phyloP scores from a whole-genome alignment of 1,284 basidiomycete genomes.

The Wolfiporia cocos region DNA sequence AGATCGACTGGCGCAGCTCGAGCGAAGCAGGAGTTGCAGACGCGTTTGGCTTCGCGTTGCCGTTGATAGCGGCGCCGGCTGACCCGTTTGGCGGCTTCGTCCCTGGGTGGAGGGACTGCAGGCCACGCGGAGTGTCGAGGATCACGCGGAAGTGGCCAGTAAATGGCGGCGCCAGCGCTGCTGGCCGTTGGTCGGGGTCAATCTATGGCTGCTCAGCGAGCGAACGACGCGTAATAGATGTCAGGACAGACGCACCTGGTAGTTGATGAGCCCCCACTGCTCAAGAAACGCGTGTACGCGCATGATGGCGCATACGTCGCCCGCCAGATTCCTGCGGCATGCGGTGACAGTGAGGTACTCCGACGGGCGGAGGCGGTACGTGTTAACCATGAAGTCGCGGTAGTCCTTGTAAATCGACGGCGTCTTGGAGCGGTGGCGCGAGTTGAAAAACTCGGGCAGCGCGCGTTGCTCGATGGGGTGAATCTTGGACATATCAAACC shows the following conservation, averaged over 20 bases:
- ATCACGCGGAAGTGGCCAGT: slow-evolving; percentile 98
- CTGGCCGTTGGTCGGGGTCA: slow-evolving; percentile 93
- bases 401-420: slow-evolving; percentile 99
- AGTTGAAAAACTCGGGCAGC: slow-evolving; percentile 98
- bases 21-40: slow-evolving; percentile 64
- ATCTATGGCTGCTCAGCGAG: slow-evolving; percentile 50
- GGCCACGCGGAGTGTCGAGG: slow-evolving; percentile 93
- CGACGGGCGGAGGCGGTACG: slow-evolving; percentile 88
- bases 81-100: slow-evolving; percentile 51
- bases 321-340: slow-evolving; percentile 92
- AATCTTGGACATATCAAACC: slow-evolving; percentile 96
- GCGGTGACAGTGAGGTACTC: slow-evolving; percentile 99
- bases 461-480: slow-evolving; percentile 91
- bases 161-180: slow-evolving; percentile 93
- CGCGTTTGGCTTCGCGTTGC: slow-evolving; percentile 36
- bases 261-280: slow-evolving; percentile 99
- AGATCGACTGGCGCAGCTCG: slow-evolving; percentile 82
- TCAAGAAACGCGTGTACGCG: slow-evolving; percentile 98
- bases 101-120: slow-evolving; percentile 94
- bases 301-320: slow-evolving; percentile 99
- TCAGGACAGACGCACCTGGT: slow-evolving; percentile 69
- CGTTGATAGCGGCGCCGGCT: slow-evolving; percentile 42
- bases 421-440: slow-evolving; percentile 91
- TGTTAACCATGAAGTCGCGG: slow-evolving; percentile 99
- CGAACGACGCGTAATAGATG: background rate